Percentiles rank a stretch among this genome's conserved stretches.
Evolutionary conservation across 768 basidiomycete genomes (phyloP).

Genomic region (Tulasnella sp.): DNA sequence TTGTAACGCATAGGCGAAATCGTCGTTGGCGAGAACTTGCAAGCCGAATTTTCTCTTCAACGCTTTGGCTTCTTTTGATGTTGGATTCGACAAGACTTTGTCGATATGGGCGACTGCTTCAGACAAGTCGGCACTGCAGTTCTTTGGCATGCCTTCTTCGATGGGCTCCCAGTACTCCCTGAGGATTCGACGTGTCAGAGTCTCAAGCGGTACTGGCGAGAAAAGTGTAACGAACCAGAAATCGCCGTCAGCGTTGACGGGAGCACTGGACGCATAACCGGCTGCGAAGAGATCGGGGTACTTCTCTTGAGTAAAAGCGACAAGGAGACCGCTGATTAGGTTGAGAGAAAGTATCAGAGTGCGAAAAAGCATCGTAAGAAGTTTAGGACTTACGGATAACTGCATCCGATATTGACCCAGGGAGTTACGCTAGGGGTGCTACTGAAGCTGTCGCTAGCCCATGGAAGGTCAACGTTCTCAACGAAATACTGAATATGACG

Average conservation of each 20-base stretch:
- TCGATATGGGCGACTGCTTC: not conserved
- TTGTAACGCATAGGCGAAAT: not conserved
- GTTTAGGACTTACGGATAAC: not conserved
- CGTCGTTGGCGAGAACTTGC: not conserved
- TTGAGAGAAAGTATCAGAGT: not conserved
- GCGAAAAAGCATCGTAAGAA: not conserved
- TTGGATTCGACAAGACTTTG: not conserved
- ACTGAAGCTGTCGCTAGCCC: not conserved
- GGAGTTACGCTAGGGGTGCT: not conserved
- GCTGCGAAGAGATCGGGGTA: conserved; percentile 17
- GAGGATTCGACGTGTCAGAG: not conserved
- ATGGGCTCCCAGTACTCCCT: conserved; percentile 19
- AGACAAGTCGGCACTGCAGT: conserved; percentile 19
- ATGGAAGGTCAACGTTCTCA: conserved; percentile 13
- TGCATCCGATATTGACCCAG: conserved; percentile 6
- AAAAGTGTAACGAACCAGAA: conserved; percentile 4
- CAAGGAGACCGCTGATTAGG: conserved; percentile 2
- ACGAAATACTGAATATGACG: conserved; percentile 9
- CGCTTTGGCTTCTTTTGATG: not conserved
- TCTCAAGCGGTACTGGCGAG: not conserved
- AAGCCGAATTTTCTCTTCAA: not conserved
- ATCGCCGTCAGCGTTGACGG: conserved; percentile 18
- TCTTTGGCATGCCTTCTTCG: conserved; percentile 20
- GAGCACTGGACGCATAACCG: conserved; percentile 15
- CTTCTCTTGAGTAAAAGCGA: conserved; percentile 12